These are phyloP conservation scores for Verticillium zaregamsianum DNA, from an alignment of 2,329 filamentous ascomycete genomes.

Conservation along the genomic window DNA sequence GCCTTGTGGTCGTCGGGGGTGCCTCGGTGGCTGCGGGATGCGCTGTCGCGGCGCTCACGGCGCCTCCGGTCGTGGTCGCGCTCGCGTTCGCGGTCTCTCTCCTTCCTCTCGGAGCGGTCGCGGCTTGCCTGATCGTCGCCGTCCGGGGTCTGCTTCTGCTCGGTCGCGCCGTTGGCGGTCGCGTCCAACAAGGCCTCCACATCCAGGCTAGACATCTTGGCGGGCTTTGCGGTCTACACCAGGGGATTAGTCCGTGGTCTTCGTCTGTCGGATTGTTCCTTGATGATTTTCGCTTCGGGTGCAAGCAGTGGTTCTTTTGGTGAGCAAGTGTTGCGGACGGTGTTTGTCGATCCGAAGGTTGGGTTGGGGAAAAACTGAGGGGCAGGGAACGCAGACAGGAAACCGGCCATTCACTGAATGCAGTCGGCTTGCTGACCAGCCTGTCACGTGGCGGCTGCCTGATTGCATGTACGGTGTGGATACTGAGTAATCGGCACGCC, in stretches of 20 bases:
- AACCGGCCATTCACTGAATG: neutral
- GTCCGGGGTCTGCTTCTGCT: constrained; percentile 39
- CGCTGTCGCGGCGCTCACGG: constrained; percentile 53
- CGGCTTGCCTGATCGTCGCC: constrained; percentile 56
- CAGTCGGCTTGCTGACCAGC: neutral
- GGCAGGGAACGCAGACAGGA: neutral
- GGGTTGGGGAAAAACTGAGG: neutral
- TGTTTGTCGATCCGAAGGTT: neutral
- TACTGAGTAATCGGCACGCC: too few relatives aligned
- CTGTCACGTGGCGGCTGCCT: neutral
- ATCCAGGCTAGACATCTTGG: constrained; percentile 53
- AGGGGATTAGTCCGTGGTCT: neutral
- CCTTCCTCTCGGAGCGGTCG: constrained; percentile 38
- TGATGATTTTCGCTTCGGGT: neutral
- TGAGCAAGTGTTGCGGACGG: neutral
- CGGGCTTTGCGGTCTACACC: neutral
- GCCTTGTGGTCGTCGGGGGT: constrained; percentile 55
- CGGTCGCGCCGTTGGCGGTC: constrained; percentile 60
- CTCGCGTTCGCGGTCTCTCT: constrained; percentile 54
- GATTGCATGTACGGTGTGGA: neutral
- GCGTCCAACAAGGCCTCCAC: constrained; percentile 90
- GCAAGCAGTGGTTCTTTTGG: neutral
- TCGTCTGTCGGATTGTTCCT: neutral
- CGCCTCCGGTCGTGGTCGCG: constrained; percentile 46
- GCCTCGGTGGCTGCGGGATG: constrained; percentile 36